These are phyloP conservation scores for Cylindricascospora bacillispora DNA, from an alignment of 1,139 yeast genomes.

Conservation along the genomic window DNA sequence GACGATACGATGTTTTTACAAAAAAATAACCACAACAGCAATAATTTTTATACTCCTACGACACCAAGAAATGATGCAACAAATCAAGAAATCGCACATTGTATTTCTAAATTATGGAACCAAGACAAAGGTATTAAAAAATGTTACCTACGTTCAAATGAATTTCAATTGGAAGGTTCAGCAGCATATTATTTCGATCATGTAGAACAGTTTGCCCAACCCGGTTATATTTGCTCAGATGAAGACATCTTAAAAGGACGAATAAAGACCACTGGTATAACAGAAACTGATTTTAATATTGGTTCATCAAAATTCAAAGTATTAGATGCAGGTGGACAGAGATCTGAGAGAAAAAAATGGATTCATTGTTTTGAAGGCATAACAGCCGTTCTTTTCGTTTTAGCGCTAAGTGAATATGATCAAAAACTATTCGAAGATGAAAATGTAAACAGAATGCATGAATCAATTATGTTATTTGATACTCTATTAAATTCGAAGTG, in stretches of 20 bases:
- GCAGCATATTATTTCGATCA: conserved; percentile 69
- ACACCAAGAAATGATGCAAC: conserved; percentile 7
- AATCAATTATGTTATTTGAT: conserved; percentile 73
- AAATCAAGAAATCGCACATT: conserved; percentile 44
- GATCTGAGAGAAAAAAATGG: conserved; percentile 92
- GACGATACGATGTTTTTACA: conserved; percentile 18
- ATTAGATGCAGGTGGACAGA: conserved; percentile 94
- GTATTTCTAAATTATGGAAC: conserved; percentile 56
- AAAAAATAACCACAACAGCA: conserved; percentile 3
- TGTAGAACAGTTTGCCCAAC: conserved; percentile 48
- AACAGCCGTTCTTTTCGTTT: conserved; percentile 80
- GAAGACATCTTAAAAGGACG: conserved; percentile 81
- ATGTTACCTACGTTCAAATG: conserved; percentile 53
- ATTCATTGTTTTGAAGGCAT: conserved; percentile 90
- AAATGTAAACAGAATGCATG: conserved; percentile 81
- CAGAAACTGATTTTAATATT: conserved; percentile 71
- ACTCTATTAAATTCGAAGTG: conserved; percentile 75
- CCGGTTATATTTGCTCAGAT: conserved; percentile 58
- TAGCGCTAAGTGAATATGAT: conserved; percentile 87
- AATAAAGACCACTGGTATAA: conserved; percentile 90
- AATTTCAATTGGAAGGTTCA: conserved; percentile 73
- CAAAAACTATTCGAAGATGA: conserved; percentile 86
- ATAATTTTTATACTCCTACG: neutral
- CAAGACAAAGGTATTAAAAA: conserved; percentile 52
- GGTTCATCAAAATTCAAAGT: conserved; percentile 59